Evolutionary conservation across 768 basidiomycete species (phyloP).

Genomic region (Lentinula edodes): DNA sequence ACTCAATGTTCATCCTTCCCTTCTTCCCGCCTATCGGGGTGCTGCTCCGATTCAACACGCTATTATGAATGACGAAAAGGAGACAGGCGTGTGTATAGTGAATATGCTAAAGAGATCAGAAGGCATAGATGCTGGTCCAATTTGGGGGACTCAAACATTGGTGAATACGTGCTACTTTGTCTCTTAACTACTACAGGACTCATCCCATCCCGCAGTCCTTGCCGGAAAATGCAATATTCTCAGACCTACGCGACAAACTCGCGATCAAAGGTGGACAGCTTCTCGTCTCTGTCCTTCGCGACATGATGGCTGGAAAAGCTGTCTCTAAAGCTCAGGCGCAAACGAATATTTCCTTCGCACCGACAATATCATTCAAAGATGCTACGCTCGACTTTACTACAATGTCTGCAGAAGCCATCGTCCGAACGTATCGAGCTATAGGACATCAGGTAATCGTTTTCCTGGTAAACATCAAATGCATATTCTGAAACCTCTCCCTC

Average conservation of each 20-base stretch:
- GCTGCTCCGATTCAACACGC: conserved; percentile 87
- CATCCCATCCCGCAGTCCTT: conserved; percentile 37
- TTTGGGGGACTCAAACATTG: conserved; percentile 52
- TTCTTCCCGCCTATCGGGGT: conserved; percentile 84
- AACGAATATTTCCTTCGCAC: conserved; percentile 42
- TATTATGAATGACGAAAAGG: conserved; percentile 57
- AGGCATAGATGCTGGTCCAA: conserved; percentile 75
- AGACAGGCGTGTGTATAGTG: conserved; percentile 79
- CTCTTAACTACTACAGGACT: not conserved
- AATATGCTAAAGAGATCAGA: conserved; percentile 63
- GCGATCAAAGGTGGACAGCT: conserved; percentile 63
- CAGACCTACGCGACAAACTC: conserved; percentile 48
- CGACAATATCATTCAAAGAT: conserved; percentile 49
- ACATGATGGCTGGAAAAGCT: conserved; percentile 51
- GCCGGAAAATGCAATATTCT: conserved; percentile 46
- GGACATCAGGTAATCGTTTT: conserved; percentile 52
- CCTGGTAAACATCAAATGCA: not conserved
- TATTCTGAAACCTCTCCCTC: not conserved
- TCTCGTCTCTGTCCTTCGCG: conserved; percentile 64
- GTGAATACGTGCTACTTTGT: conserved; percentile 34
- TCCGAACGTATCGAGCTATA: conserved; percentile 55
- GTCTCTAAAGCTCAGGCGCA: conserved; percentile 40
- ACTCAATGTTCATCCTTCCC: conserved; percentile 87
- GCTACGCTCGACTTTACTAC: conserved; percentile 50
- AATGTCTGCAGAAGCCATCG: conserved; percentile 53